Base-by-base conservation (phyloP, 108 stramenopile genomes). In the Asterionellopsis glacialis region DNA sequence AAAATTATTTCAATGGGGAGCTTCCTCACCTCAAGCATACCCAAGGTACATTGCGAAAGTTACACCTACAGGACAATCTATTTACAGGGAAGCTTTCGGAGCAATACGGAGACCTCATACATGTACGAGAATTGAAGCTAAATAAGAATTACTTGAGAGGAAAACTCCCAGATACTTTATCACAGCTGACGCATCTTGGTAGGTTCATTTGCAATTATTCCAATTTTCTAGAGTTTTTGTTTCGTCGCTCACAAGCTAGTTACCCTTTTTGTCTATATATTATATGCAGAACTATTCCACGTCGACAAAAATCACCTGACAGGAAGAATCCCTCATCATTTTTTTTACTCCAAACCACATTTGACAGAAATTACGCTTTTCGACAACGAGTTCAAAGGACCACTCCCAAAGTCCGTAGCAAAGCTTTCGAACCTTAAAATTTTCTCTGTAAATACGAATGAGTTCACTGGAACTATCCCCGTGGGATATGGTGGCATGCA, bases 391-490 rank as follows among this genome's bases (percentile, higher is more conserved):
- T 24, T 53, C 22, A 21, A 21, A 24, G 52, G 52, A 4, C 19
- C 23, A 15, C 19, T 53, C 52, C 24, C 52, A 25, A 21, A 19
- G 22, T 15, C 14, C 1, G 22, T 53, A 19, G 15, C 6, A 15
- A 22, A 21, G 15, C 12, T 53, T 1, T 6, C 52, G 1, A 24
- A 53, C 19, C 24, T 69, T 0, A 47, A 43, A 12, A 55, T 47
- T 22, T 55, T 50, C 22, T 77, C 79, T 56, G 55, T 83, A 51
- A 63, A 79, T n/a, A 75, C 83, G 11, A 88, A 88, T 69, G 68
- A 61, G 24, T 55, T 88, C 4, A 41, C 55, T 19, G 87, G 87
- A 14, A 69, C 82, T 5, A 83, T 88, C 39, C 87, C 87, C 0
- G 55, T 57, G 21, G 76, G 64, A 33, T 50, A 77, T 23, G 62